Evolutionary conservation across 1,284 basidiomycete species (phyloP), one percentile per base, ranked within the genome.

Genomic region (Fomes fomentarius): DNA sequence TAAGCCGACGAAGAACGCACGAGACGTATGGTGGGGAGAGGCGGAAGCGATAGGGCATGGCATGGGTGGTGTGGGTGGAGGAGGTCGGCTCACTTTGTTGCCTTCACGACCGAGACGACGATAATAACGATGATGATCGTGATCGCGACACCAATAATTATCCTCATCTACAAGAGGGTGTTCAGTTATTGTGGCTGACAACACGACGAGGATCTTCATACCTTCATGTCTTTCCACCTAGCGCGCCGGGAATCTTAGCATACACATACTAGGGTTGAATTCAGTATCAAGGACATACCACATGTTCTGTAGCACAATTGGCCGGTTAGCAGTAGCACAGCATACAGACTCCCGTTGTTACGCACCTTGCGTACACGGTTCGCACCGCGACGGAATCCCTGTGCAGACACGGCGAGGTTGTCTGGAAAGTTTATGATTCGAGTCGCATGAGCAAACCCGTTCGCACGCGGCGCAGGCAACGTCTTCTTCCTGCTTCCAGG

Each of bases 151-250:
- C 86, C 93, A 67, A 97, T 96, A 71, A 93, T 91, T 71, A 93
- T 83, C 72, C 92, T 87, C 92, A 93, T 94, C 90, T 92, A 24
- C 21, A 19, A 17, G 9, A 11, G n/a, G 10, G 45, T n/a, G 54
- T 52, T 28, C 39, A 43, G 21, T 3, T 8, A n/a, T n/a, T n/a
- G 24, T n/a, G 17, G 10, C n/a, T 14, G 14, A 12, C 26, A 38
- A 31, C 15, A 21, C 33, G 19, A 22, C 37, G 37, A 38, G 1
- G 31, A 35, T 22, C 33, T 31, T 65, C 80, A 46, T 48, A 89
- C 89, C 85, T 95, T 95, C 92, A 96, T 96, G 74, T 97, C 94
- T 74, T 96, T 96, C 94, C 93, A 96, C 91, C 92, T 94, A 56
- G 17, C 50, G 40, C n/a, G 46, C 42, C 37, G 46, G 35, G 34